Base-by-base conservation (phyloP, 163 green algal genomes). In the Prototheca wickerhamii region DNA sequence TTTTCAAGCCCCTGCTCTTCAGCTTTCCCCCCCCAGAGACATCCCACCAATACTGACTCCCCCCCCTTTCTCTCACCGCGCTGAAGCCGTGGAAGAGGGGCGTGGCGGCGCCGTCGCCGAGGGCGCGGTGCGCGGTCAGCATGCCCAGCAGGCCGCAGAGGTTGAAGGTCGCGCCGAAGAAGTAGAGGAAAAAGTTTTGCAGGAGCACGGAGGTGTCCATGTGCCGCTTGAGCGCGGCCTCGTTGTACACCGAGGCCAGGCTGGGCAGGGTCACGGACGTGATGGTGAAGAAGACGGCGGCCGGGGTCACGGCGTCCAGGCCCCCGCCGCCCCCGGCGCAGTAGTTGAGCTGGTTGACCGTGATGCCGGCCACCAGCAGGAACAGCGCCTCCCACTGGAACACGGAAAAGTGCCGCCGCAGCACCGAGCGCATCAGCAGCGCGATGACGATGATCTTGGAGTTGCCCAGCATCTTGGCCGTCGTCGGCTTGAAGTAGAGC, bases 171-270 rank as follows among this genome's bases (percentile, higher is more conserved):
- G 79, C 68, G 37, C 91, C 91, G 63, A 84, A 98, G 43, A 95
- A 92, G 82, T 97, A 98, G 1, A 97, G 81, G 76, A 95, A 95
- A 75, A 95, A 95, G 78, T 95, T 96, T 79, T 96, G 82, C 50
- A 97, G 74, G 71, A 96, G 84, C 44, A 98, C 86, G 60, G 76
- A 88, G 0, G 91, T 96, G 54, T 97, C 86, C 86, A 96, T 96
- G 73, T 96, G 83, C 70, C 82, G 85, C 78, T 97, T 97, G 30
- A 96, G 75, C n/a, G 86, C 87, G 62, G 87, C 85, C 71, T 97
- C 90, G 66, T 96, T 96, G 74, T 91, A 96, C 4, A 97, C 90
- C 18, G 72, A 89, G 2, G 92, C 92, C 29, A 90, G 73, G 4
- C 83, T 90, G 28, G 91, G 91, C 32, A 98, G 82, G 0, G 86